Conservation (phyloP, 352 stramenopile genomes). For the Pythium oligandrum region DNA sequence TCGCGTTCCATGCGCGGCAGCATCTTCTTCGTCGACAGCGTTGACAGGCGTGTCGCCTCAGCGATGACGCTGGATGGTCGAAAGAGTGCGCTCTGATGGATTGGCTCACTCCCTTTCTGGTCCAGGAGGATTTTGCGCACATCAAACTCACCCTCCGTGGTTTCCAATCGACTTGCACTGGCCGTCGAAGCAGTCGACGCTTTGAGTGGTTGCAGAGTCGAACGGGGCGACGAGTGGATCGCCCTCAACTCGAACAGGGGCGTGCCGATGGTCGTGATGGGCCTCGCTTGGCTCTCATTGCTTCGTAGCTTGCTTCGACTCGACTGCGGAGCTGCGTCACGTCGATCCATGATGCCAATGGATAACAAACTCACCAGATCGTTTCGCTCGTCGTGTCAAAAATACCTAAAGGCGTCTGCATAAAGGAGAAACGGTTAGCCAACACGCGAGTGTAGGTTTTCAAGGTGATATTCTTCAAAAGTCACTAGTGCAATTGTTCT, state of each 20-base stretch:
- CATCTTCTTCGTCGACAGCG: conserved; percentile 25
- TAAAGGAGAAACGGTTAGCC: too few relatives aligned
- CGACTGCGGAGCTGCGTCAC: too few relatives aligned
- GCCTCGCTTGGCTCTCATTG: conserved; percentile 3
- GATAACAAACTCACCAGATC: too few relatives aligned
- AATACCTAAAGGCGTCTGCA: too few relatives aligned
- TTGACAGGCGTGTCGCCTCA: neutral
- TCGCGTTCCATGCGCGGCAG: conserved; percentile 29
- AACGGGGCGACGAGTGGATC: conserved; percentile 3
- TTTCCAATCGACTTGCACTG: too few relatives aligned
- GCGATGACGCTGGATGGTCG: conserved; percentile 20
- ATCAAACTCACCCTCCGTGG: conserved; percentile 34
- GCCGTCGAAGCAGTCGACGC: neutral
- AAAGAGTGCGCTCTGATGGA: conserved; percentile 63
- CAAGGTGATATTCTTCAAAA: too few relatives aligned
- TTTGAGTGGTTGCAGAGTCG: neutral
- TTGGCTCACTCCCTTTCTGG: conserved; percentile 43
- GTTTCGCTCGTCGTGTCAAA: too few relatives aligned
- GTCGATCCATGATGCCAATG: too few relatives aligned
- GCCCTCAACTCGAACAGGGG: conserved; percentile 27
- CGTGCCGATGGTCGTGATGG: conserved; percentile 36
- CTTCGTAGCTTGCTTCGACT: too few relatives aligned
- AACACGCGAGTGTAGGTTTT: too few relatives aligned
- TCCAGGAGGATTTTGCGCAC: conserved; percentile 60
- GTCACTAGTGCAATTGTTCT: too few relatives aligned